Percentiles rank a stretch among this genome's conserved stretches.
Conservation (phyloP, 2,329 filamentous ascomycete species). For the Paecilomyces dactylethromorphus region DNA sequence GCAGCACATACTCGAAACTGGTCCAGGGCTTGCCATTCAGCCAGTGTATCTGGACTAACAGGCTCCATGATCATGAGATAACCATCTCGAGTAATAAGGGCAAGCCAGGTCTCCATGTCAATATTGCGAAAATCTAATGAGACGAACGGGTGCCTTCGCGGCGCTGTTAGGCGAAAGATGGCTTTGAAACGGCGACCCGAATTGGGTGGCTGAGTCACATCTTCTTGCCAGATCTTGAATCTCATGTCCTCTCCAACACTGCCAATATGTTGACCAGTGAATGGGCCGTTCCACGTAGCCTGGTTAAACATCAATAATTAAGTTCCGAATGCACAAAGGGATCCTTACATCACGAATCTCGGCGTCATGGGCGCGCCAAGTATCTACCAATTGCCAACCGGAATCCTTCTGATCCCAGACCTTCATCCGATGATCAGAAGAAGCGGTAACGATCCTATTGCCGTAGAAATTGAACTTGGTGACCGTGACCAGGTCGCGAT, state of each 20-base stretch:
- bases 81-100: constrained; percentile 76
- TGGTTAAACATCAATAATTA: constrained; percentile 29
- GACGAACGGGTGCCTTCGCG: constrained; percentile 63
- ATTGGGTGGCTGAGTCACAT: constrained; percentile 67
- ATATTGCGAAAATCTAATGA: constrained; percentile 84
- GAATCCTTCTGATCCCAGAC: constrained; percentile 76
- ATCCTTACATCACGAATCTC: constrained; percentile 74
- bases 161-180: constrained; percentile 55
- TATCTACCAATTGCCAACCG: constrained; percentile 74
- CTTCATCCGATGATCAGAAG: constrained; percentile 86
- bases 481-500: constrained; percentile 66
- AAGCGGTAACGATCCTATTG: constrained; percentile 83
- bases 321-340: constrained; percentile 11
- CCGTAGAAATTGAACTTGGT: constrained; percentile 90
- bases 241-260: constrained; percentile 85
- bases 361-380: constrained; percentile 82
- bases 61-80: constrained; percentile 77
- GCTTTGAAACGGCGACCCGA: constrained; percentile 74
- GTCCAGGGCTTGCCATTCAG: constrained; percentile 69
- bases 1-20: constrained; percentile 65
- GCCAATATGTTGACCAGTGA: constrained; percentile 79
- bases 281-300: constrained; percentile 91
- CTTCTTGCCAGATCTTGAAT: constrained; percentile 90
- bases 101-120: constrained; percentile 76
- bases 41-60: constrained; percentile 72